Evolutionary conservation across 106 monocot genomes (phyloP).

Genomic region (Posidonia australis): DNA sequence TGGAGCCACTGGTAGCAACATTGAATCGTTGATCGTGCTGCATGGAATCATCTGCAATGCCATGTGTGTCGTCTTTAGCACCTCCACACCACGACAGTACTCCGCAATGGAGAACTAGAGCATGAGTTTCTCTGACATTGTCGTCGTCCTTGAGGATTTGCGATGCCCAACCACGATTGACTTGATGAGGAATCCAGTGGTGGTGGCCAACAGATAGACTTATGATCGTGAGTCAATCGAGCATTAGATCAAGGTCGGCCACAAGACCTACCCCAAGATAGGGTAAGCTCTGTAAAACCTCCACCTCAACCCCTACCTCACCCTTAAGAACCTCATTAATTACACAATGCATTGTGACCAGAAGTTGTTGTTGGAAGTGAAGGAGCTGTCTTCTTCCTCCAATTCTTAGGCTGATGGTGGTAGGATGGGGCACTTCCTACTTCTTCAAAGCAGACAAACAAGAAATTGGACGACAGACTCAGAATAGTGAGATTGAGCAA

Average conservation of each 20-base stretch:
- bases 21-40: conserved; percentile 34
- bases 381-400: too few relatives aligned
- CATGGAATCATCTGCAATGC: conserved; percentile 62
- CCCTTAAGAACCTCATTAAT: conserved; percentile 69
- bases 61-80: conserved; percentile 72
- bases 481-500: too few relatives aligned
- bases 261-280: too few relatives aligned
- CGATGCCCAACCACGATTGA: conserved; percentile 88
- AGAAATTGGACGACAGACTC: too few relatives aligned
- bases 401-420: too few relatives aligned
- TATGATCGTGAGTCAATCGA: conserved; percentile 70
- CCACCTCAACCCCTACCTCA: conserved; percentile 43
- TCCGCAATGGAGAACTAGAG: background rate
- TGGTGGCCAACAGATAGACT: conserved; percentile 74
- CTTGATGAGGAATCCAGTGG: conserved; percentile 79
- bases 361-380: too few relatives aligned
- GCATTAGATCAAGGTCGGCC: conserved; percentile 60
- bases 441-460: too few relatives aligned
- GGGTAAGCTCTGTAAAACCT: conserved; percentile 33
- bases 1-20: conserved; percentile 26
- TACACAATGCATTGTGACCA: too few relatives aligned
- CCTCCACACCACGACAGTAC: too few relatives aligned
- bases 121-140: too few relatives aligned
- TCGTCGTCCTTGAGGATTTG: conserved; percentile 43
- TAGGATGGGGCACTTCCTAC: too few relatives aligned